phyloP scores from a whole-genome alignment of 352 stramenopile genomes.

The Pythium sukuiense region DNA sequence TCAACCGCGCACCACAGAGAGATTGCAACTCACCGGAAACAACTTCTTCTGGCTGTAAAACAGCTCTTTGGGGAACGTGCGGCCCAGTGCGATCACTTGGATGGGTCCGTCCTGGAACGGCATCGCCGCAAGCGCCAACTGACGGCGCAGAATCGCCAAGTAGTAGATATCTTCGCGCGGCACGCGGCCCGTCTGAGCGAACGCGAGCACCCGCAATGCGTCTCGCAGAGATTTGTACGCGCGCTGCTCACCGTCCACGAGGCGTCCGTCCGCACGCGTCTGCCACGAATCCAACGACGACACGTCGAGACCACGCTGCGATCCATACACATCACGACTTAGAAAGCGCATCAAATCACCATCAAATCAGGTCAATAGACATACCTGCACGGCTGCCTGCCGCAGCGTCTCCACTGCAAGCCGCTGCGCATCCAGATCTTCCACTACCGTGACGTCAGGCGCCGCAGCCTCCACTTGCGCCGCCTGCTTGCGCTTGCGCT shows the following conservation, averaged over 20 bases:
- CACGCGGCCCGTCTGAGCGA: constrained; percentile 36
- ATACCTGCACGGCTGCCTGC: constrained; percentile 18
- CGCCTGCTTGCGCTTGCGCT: constrained; percentile 17
- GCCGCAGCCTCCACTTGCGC: background rate
- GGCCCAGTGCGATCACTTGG: constrained; percentile 45
- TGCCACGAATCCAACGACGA: constrained; percentile 36
- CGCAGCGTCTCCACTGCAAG: constrained; percentile 13
- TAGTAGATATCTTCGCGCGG: constrained; percentile 74
- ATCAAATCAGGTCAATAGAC: background rate
- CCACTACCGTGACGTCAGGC: constrained; percentile 1
- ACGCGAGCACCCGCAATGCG: constrained; percentile 45
- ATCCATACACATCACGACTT: background rate
- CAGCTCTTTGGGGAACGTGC: constrained; percentile 53
- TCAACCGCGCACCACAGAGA: background rate
- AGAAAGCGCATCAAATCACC: too few relatives aligned
- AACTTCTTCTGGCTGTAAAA: constrained; percentile 81
- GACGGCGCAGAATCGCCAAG: constrained; percentile 57
- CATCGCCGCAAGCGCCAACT: constrained; percentile 49
- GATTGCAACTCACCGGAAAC: constrained; percentile 48
- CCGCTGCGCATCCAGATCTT: constrained; percentile 12
- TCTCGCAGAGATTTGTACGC: constrained; percentile 52
- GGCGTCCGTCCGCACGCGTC: constrained; percentile 38
- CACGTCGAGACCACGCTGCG: constrained; percentile 41
- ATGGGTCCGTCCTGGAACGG: constrained; percentile 77
- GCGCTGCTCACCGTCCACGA: constrained; percentile 41